Conservation (phyloP, 352 stramenopile genomes). For the Pythium biforme region DNA sequence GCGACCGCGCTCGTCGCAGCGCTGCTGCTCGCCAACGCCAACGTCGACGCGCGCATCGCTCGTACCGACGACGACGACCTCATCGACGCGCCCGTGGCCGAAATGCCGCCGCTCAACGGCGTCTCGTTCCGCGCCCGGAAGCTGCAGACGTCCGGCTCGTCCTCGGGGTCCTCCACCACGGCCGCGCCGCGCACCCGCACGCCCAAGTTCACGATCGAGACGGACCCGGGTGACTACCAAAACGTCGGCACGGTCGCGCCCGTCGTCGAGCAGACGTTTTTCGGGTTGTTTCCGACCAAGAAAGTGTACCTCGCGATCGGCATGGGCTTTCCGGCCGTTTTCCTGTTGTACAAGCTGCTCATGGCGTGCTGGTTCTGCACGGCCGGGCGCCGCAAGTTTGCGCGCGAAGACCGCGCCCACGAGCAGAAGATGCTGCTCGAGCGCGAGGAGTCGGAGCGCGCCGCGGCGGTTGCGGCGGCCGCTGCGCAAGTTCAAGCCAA, state of each 20-base stretch:
- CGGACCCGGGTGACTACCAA: constrained; percentile 13
- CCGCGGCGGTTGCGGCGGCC: background rate
- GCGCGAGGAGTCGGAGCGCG: constrained; percentile 23
- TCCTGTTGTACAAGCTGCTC: constrained; percentile 30
- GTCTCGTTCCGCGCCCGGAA: background rate
- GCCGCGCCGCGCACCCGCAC: constrained; percentile 5
- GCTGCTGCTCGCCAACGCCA: constrained; percentile 9
- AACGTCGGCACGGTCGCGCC: constrained; percentile 26
- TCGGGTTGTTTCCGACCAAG: constrained; percentile 30
- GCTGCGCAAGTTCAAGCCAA: background rate
- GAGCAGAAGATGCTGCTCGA: constrained; percentile 19
- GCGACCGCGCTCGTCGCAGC: constrained; percentile 13
- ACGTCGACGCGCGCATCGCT: too few species aligned
- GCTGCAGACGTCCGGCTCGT: constrained; percentile 9
- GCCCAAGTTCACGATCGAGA: constrained; percentile 15
- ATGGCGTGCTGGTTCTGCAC: constrained; percentile 30
- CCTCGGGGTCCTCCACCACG: constrained; percentile 1
- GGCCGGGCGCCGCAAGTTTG: constrained; percentile 26
- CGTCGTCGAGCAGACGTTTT: constrained; percentile 24
- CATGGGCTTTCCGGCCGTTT: constrained; percentile 21
- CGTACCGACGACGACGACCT: constrained; percentile 13
- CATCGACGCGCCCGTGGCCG: background rate
- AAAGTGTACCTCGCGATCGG: constrained; percentile 22
- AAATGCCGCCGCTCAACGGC: constrained; percentile 1
- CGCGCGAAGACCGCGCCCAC: constrained; percentile 20